Conservation (phyloP, 345 rosid species). For the Arabidopsis arenosa region DNA sequence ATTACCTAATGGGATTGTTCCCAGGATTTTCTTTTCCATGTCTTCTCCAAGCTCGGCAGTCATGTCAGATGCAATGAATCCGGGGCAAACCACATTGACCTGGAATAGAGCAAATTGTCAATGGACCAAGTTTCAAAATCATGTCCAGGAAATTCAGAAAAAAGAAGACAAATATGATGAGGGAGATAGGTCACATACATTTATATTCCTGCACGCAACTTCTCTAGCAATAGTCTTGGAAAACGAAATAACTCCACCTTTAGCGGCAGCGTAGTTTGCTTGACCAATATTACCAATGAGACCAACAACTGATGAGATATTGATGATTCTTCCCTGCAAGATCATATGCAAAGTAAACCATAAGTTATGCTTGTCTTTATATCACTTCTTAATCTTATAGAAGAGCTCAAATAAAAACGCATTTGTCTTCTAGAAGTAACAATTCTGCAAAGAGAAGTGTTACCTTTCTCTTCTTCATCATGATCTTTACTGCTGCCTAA, state of each 20-base stretch:
- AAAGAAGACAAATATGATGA: conserved; percentile 17
- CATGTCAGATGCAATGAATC: conserved; percentile 95
- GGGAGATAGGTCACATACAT: conserved; percentile 51
- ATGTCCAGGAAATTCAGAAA: not conserved
- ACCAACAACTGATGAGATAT: conserved; percentile 94
- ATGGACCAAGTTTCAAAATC: not conserved
- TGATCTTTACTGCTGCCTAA: conserved; percentile 95
- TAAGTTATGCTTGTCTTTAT: not conserved
- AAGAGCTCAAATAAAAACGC: conserved; percentile 15
- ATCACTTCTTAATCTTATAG: conserved; percentile 8
- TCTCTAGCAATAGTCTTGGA: conserved; percentile 91
- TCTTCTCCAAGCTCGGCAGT: conserved; percentile 93
- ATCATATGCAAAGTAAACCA: not conserved
- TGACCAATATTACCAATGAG: conserved; percentile 93
- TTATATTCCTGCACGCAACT: conserved; percentile 88
- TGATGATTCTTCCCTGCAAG: conserved; percentile 84
- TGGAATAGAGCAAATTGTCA: conserved; percentile 34
- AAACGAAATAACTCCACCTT: conserved; percentile 95
- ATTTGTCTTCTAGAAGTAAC: no score
- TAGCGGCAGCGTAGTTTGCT: conserved; percentile 98
- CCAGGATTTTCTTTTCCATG: conserved; percentile 88
- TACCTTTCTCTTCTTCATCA: conserved; percentile 95
- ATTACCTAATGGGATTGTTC: conserved; percentile 85
- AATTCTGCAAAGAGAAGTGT: not conserved
- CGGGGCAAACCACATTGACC: conserved; percentile 95